Evolutionary conservation across 2,329 filamentous ascomycete species (phyloP), one percentile per base, ranked within the genome.

Genomic region (Coniella lustricola): DNA sequence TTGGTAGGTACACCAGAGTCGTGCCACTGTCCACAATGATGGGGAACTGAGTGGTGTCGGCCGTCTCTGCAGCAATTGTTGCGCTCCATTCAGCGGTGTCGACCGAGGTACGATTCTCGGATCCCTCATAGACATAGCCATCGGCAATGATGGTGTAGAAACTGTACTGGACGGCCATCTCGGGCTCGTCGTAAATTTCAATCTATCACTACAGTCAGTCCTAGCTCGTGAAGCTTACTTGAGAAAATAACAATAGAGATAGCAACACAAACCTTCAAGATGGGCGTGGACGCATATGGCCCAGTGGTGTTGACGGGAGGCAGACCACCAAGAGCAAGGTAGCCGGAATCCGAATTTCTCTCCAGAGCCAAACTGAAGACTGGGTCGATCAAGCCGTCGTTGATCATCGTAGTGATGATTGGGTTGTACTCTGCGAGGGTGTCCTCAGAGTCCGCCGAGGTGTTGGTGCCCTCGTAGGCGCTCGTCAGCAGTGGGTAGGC

Each of bases 361-460:
- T 65, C 61, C 17, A 78, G 60, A 1, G 70, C 71, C n/a, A 77
- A 59, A 54, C 67, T 71, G 63, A 76, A 78, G 9, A 74, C 56
- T 0, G 73, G 67, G 0, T 66, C 55, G 7, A 72, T 67, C 12
- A 68, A 56, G 18, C 67, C 63, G 25, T 70, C 57, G 44, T 67
- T 61, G 54, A 67, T 70, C 68, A 79, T 71, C 32, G 63, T 72
- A 7, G 66, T 71, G 54, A 79, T 69, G n/a, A 79, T 56, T 0
- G 75, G 71, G 45, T 71, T 65, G 60, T 79, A 79, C 0, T 59
- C 48, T 3, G 62, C 47, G n/a, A 59, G 59, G 40, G 56, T 63
- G 36, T 13, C 46, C 37, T 12, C 2, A 7, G 45, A 38, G 21
- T 40, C 40, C 9, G 17, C 25, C 7, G 20, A 29, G 35, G 45